These are phyloP conservation scores for Sphaerosporella brunnea DNA, from an alignment of 495 filamentous ascomycete species.

Conservation along the genomic window DNA sequence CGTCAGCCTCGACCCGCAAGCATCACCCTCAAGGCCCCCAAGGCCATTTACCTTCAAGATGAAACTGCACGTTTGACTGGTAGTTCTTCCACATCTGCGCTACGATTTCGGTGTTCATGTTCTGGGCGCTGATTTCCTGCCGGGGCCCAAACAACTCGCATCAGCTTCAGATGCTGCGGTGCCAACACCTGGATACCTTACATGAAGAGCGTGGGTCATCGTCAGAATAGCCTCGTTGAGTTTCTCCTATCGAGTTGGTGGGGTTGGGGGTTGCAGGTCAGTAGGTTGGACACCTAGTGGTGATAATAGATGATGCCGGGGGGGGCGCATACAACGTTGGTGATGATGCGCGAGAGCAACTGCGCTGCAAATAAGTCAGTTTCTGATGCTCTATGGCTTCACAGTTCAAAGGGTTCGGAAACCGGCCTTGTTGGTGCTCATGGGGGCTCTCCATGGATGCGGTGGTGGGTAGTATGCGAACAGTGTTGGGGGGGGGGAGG, in stretches of 20 bases:
- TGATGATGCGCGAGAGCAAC: slow-evolving; percentile 86
- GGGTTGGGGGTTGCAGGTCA: too few species aligned
- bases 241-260: slow-evolving; percentile 83
- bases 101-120: slow-evolving; percentile 95
- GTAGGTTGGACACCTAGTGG: too few species aligned
- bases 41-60: slow-evolving; percentile 95
- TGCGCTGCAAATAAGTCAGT: slow-evolving; percentile 37
- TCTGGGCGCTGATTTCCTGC: slow-evolving; percentile 92
- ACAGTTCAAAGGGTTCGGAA: neutral
- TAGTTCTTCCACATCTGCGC: slow-evolving; percentile 99
- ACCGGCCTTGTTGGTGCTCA: slow-evolving; percentile 66
- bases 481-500: neutral
- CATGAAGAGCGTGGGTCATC: slow-evolving; percentile 81
- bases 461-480: neutral
- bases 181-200: slow-evolving; percentile 25
- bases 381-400: too few species aligned
- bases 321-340: slow-evolving; percentile 84
- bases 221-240: slow-evolving; percentile 86
- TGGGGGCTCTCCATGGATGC: slow-evolving; percentile 64
- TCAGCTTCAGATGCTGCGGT: neutral
- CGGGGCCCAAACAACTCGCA: neutral
- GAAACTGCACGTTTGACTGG: slow-evolving; percentile 91
- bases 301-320: too few species aligned
- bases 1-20: too few species aligned
- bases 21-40: too few species aligned